Evolutionary conservation across 371 early-diverging fungal species (phyloP), one percentile per base, ranked within the genome.

Genomic region (Parasitella parasitica): DNA sequence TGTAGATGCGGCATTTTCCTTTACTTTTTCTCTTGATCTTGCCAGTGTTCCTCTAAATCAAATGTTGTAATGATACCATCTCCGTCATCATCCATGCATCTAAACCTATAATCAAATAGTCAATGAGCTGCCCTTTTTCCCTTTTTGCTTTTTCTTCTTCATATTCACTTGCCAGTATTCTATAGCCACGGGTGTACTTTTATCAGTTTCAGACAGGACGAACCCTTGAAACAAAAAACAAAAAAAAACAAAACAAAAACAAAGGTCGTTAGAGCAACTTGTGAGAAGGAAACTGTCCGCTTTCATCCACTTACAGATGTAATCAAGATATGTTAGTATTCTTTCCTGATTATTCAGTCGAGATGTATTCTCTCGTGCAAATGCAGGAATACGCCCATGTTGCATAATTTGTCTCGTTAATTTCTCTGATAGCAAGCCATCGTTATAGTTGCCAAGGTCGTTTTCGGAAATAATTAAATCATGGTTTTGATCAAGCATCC

Each of bases 81-180:
- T 7, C 91, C 91, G 70, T 97, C 97, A 8, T 89, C 69, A 69
- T 97, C 97, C 75, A 97, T 72, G 55, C 90, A 91, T 53, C 94
- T 85, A 80, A 96, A 97, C 81, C 80, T 80, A 35, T 32, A 46
- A 32, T 20, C 6, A 30, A n/a, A 2, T 4, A 8, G 4, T 16
- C 24, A n/a, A 22, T 22, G 27, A 37, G 46, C 11, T 35, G 8
- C 8, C 20, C 2, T 34, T 2, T 16, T 4, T 41, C 4, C 27
- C 24, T 22, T 18, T 20, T 24, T 4, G 18, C 18, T 11, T 43
- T 24, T 24, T 22, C 11, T 3, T 46, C 2, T 12, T 12, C 8
- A 46, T 24, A 41, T 3, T n/a, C 26, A 16, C 37, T 35, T 72
- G 69, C 96, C 97, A 97, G 71, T 94, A 97, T 65, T 95, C 96